Evolutionary conservation across 495 filamentous ascomycete genomes (phyloP), one percentile per base, ranked within the genome.

Genomic region (Lasiosphaeris hirsuta): DNA sequence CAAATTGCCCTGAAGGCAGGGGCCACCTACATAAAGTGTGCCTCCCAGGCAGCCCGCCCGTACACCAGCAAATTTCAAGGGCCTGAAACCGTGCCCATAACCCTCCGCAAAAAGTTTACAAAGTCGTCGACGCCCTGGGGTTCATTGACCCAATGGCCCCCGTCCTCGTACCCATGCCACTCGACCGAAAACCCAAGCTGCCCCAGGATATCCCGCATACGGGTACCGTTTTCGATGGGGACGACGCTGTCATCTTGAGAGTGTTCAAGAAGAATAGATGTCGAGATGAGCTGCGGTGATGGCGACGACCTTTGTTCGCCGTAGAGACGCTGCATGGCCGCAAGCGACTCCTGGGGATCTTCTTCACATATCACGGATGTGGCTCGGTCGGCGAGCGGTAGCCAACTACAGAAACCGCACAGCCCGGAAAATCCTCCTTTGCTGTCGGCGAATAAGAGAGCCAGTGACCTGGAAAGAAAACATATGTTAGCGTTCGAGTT

Each of bases 81-180:
- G 23, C 2, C 5, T 5, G 23, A 30, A 2, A 30, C 23, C 5
- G 5, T 5, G 23, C 10, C 37, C 40, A 58, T 44, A 17, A 18
- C 14, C 41, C 4, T 17, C 37, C 41, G 23, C 23, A 59, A 13
- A 18, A 59, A 59, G 23, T 9, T n/a, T 1, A 53, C 48, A 17
- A 59, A 40, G 17, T 54, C 57, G 11, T 59, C 50, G 11, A 59
- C 42, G 3, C 57, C 57, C 49, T 48, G 57, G 10, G 57, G 57
- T 30, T 59, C 57, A 44, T 59, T 59, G 30, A 59, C 7, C 57
- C 57, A 54, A 18, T 59, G 57, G 3, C 42, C 57, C 14, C 57
- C 57, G 19, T 54, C 57, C 7, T 54, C 57, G 42, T 59, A 54
- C 17, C 47, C 49, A 7, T 48, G 19, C 57, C 57, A 59, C n/a